A percentile compares a stretch with the other conserved stretches of the same genome.
phyloP scores from a whole-genome alignment of 805 yeast species.

The Candida krabiensis region DNA sequence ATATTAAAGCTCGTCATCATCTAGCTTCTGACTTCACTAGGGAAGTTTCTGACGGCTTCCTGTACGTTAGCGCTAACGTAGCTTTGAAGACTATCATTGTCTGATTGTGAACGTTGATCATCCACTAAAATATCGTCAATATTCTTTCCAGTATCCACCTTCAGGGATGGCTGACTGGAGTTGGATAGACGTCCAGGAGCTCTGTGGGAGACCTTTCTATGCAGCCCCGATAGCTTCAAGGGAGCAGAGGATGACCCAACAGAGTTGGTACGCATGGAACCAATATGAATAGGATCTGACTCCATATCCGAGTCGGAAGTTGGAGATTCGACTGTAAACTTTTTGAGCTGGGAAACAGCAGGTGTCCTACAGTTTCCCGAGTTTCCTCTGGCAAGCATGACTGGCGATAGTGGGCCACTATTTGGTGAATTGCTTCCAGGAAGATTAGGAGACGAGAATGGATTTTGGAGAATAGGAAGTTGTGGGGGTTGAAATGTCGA shows the following conservation, averaged over 20 bases:
- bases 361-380: slow-evolving; percentile 12
- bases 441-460: slow-evolving; percentile 11
- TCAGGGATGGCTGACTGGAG: slow-evolving; percentile 11
- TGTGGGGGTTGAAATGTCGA: slow-evolving; percentile 7
- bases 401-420: slow-evolving; percentile 16
- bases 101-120: slow-evolving; percentile 11
- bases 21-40: slow-evolving; percentile 3
- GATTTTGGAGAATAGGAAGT: slow-evolving; percentile 13
- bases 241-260: slow-evolving; percentile 12
- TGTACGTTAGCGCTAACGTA: slow-evolving; percentile 30
- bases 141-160: slow-evolving; percentile 11
- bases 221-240: slow-evolving; percentile 23
- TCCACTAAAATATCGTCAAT: slow-evolving; percentile 23
- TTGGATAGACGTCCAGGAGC: slow-evolving; percentile 14
- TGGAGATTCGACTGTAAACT: slow-evolving; percentile 23
- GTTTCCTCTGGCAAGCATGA: slow-evolving; percentile 15
- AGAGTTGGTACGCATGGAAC: too few relatives aligned
- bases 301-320: slow-evolving; percentile 24
- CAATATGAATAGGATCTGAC: slow-evolving; percentile 8
- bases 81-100: slow-evolving; percentile 25
- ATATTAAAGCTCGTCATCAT: not conserved
- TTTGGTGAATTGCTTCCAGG: slow-evolving; percentile 10
- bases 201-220: slow-evolving; percentile 21
- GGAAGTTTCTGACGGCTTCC: slow-evolving; percentile 25
- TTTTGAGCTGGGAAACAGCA: slow-evolving; percentile 29